Percentiles rank a stretch among this genome's conserved stretches.
Conservation (phyloP, 2,329 filamentous ascomycete species). For the Aaosphaeria pasadenensis region DNA sequence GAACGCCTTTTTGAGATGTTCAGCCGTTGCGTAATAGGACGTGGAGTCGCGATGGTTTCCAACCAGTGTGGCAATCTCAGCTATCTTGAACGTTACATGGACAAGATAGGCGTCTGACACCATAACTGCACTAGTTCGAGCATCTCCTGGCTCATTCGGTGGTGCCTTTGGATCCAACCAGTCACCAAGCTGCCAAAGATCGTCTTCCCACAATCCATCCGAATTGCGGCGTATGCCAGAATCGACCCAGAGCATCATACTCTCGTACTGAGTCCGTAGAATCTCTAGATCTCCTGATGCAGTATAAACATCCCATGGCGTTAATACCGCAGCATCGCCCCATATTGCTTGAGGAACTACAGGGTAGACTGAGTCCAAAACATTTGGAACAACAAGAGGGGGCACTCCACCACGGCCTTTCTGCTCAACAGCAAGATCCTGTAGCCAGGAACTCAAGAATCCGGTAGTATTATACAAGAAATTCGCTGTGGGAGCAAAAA, state of each 20-base stretch:
- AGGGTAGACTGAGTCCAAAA: not conserved
- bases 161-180: not conserved
- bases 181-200: not conserved
- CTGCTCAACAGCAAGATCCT: constrained; percentile 44
- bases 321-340: not conserved
- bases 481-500: constrained; percentile 51
- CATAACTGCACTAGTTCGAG: not conserved
- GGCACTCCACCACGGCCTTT: not conserved
- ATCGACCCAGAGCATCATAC: not conserved
- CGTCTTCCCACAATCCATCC: not conserved
- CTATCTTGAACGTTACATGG: not conserved
- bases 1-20: not conserved
- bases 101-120: not conserved
- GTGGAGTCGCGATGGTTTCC: not conserved
- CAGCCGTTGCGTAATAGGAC: not conserved
- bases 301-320: not conserved
- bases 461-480: constrained; percentile 55
- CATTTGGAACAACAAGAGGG: not conserved
- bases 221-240: not conserved
- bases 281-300: not conserved
- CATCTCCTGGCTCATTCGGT: not conserved
- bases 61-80: not conserved
- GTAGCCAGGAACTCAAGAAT: constrained; percentile 51
- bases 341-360: not conserved
- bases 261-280: not conserved